Evolutionary conservation across 2,329 filamentous ascomycete species (phyloP), one percentile per base, ranked within the genome.

Genomic region (Lasiodiplodia sp.): DNA sequence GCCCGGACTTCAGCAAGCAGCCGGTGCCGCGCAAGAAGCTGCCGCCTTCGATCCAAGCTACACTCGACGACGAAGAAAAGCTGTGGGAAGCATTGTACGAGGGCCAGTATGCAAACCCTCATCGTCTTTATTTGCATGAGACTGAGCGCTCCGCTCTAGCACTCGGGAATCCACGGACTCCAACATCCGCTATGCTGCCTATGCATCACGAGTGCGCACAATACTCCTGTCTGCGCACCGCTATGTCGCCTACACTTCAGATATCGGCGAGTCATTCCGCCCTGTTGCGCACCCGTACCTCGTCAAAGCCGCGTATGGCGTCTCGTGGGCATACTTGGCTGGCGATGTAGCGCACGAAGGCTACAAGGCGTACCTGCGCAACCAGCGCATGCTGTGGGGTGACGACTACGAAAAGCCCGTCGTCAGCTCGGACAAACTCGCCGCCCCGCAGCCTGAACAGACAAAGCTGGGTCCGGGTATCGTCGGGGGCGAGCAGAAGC

Each of bases 161-260:
- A 88, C 86, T 16, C 86, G 90, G 68, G 91, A 96, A 74, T 92
- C 93, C 5, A 97, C 93, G 69, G 93, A 97, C 67, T 92, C 90
- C 73, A 91, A 89, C 73, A 84, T 97, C 75, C 92, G 96, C 76
- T 99, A 98, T 82, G 95, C 94, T 68, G 96, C 92, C 73, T 99
- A 99, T 82, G 93, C 93, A 58, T 89, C 90, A 70, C 90, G 96
- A 60, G 83, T 96, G 71, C 90, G 93, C 70, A 97, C 94, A 8
- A 92, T 98, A 72, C 89, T 99, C 75, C 84, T 94, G 73, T 93
- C 92, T 18, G 94, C 94, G 4, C 96, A 98, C 76, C 91, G 96
- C 75, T 99, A 99, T 77, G 94, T 99, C 60, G 96, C 96, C 68
- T 99, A 99, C 79, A 98, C 96, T 0, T 94, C 91, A 23, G 95